Evolutionary conservation across 2,329 filamentous ascomycete genomes (phyloP).

Genomic region (Talaromyces verruculosus): DNA sequence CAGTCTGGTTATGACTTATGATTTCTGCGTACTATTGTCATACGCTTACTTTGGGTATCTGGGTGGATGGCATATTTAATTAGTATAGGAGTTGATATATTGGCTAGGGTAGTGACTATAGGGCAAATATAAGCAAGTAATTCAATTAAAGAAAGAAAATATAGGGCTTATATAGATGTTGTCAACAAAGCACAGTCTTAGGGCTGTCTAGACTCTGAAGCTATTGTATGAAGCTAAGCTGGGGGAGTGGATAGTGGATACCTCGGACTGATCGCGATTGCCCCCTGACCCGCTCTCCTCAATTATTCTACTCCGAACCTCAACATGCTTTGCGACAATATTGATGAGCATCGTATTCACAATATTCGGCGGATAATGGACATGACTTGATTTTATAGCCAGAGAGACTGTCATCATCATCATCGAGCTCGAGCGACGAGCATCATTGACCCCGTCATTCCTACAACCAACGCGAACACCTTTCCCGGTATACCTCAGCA

Average conservation of each 20-base stretch:
- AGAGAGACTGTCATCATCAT: too few relatives aligned
- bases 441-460: not conserved
- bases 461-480: not conserved
- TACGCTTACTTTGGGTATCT: not conserved
- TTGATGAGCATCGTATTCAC: too few relatives aligned
- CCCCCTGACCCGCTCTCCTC: not conserved
- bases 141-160: not conserved
- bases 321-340: not conserved
- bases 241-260: not conserved
- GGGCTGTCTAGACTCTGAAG: not conserved
- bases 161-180: not conserved
- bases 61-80: not conserved
- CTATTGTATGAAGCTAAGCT: not conserved
- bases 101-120: not conserved
- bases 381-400: not conserved
- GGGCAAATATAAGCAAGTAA: not conserved
- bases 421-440: not conserved
- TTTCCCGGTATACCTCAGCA: not conserved
- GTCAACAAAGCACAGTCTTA: not conserved
- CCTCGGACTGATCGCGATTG: not conserved
- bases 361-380: not conserved
- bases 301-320: not conserved
- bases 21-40: conserved; percentile 4
- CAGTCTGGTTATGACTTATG: not conserved
- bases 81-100: not conserved